Percentiles rank a stretch among this genome's conserved stretches.
These are phyloP conservation scores for Mycena haematopus DNA, from an alignment of 768 basidiomycete genomes.

Conservation along the genomic window DNA sequence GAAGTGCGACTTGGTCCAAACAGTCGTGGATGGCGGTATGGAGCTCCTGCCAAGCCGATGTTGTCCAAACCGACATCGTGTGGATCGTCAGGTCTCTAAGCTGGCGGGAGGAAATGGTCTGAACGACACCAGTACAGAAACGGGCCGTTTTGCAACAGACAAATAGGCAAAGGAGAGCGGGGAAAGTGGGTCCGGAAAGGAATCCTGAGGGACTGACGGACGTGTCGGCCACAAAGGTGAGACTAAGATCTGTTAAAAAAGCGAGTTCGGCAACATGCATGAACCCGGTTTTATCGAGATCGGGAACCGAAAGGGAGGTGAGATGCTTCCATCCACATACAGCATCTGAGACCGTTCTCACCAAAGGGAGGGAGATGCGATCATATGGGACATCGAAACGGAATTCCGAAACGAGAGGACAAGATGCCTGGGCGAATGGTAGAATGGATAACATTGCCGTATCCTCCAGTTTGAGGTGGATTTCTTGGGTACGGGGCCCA, in stretches of 20 bases:
- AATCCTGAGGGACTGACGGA: slow-evolving; percentile 7
- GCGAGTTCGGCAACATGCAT: slow-evolving; percentile 11
- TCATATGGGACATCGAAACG: not conserved
- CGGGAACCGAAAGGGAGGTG: slow-evolving; percentile 1
- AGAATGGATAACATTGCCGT: not conserved
- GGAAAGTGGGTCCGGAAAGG: slow-evolving; percentile 12
- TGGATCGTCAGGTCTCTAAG: not conserved
- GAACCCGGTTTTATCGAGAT: slow-evolving; percentile 10
- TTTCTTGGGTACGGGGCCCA: not conserved
- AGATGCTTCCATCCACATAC: slow-evolving; percentile 23
- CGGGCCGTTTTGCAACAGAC: slow-evolving; percentile 4
- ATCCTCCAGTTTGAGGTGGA: not conserved
- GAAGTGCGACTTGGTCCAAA: slow-evolving; percentile 1
- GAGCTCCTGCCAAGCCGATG: slow-evolving; percentile 16
- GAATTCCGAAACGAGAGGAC: not conserved
- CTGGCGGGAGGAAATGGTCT: slow-evolving; percentile 13
- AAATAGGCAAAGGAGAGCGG: not conserved
- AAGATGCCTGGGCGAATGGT: not conserved
- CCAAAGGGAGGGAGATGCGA: not conserved
- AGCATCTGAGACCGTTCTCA: slow-evolving; percentile 1
- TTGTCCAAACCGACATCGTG: slow-evolving; percentile 10
- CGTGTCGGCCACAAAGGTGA: not conserved
- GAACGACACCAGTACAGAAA: slow-evolving; percentile 8
- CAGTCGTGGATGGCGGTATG: slow-evolving; percentile 11
- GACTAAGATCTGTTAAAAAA: not conserved